These are phyloP conservation scores for Pseudogymnoascus sp. DNA, from an alignment of 2,329 filamentous ascomycete species.

Conservation along the genomic window DNA sequence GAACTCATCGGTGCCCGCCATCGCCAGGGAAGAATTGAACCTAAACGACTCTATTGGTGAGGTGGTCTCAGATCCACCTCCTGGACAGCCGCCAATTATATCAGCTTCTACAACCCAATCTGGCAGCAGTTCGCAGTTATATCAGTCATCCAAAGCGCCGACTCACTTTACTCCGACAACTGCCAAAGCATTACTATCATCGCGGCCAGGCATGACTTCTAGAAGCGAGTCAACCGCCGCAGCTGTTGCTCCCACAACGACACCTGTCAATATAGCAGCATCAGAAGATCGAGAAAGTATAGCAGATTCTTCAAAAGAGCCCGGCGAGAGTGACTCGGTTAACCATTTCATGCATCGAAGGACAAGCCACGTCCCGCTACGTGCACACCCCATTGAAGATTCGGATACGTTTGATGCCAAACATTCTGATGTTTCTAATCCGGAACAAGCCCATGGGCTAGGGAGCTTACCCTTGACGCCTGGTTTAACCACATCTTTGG, in stretches of 20 bases:
- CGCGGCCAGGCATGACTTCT: constrained; percentile 24
- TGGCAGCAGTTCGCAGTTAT: constrained; percentile 26
- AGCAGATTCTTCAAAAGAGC: background rate
- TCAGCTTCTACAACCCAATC: constrained; percentile 24
- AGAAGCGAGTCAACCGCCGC: constrained; percentile 28
- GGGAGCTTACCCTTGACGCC: background rate
- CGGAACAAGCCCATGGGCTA: constrained; percentile 15
- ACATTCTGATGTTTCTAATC: background rate
- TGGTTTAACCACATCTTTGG: constrained; percentile 13
- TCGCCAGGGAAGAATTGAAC: constrained; percentile 31
- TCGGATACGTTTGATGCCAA: background rate
- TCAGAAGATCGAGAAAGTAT: constrained; percentile 41
- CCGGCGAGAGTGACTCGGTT: background rate
- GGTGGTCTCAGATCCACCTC: constrained; percentile 25
- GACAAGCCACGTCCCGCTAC: background rate
- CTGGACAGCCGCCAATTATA: constrained; percentile 26
- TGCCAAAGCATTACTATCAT: constrained; percentile 23
- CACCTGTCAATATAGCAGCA: constrained; percentile 43
- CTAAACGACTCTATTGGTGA: constrained; percentile 32
- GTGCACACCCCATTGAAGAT: background rate
- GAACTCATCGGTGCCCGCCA: constrained; percentile 35
- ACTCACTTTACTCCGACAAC: constrained; percentile 18
- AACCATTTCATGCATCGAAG: background rate
- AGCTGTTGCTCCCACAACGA: constrained; percentile 35
- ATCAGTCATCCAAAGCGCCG: constrained; percentile 27